Evolutionary conservation across 1,284 basidiomycete genomes (phyloP), one percentile per base, ranked within the genome.

Genomic region (Mixia osmundae): DNA sequence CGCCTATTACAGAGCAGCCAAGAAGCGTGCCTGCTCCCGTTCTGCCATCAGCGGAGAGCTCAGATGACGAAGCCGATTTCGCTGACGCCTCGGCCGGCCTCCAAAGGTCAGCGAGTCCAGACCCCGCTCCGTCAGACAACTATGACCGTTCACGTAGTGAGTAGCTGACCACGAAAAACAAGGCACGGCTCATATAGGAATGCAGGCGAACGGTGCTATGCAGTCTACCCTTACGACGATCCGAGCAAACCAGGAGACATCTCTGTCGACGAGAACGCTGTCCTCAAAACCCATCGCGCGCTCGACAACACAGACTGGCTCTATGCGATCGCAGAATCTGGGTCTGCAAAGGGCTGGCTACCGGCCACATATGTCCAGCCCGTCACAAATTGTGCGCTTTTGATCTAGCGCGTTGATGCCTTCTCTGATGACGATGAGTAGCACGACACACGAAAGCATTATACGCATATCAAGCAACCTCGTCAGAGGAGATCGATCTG

Each of bases 301-400:
- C 87, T 79, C 55, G 80, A 87, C 50, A 30, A 50, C 14, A 57
- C 57, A 29, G 58, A 61, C 10, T 97, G 91, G 89, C 87, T 83
- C 77, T 82, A 78, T 54, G 43, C 33, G 25, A 32, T 41, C 6
- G 25, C 22, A 10, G 27, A 37, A 9, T 35, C 36, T n/a, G n/a
- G n/a, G n/a, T n/a, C n/a, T n/a, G n/a, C 65, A 27, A 66, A 69
- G 31, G 89, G 89, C 2, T 72, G 85, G 60, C 80, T 95, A 68
- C 91, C 91, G 1, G 73, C 73, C 52, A 72, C 73, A 1, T 97
- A 94, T 51, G 75, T 87, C 7, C 67, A 77, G 4, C 19, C 33
- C 23, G 25, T 34, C 15, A 18, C 10, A 15, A 15, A 34, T 4
- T 5, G 33, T 34, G 24, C 5, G 33, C 4, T 25, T 6, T 11